Percentiles rank a stretch among this genome's conserved stretches.
These are phyloP conservation scores for Uromyces viciae-fabae DNA, from an alignment of 1,284 basidiomycete genomes.

Conservation along the genomic window DNA sequence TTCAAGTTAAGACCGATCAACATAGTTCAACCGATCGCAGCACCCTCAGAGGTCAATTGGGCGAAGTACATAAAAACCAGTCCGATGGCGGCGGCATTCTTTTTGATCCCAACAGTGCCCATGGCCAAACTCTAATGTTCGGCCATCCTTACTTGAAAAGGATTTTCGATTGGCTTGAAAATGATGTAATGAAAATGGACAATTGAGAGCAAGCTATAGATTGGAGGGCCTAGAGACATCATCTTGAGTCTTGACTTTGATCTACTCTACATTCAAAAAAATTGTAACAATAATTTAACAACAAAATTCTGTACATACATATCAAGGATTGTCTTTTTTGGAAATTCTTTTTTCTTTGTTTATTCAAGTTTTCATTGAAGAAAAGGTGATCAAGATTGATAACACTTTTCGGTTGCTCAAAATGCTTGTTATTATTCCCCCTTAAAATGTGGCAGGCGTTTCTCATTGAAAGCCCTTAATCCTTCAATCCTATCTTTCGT, in stretches of 20 bases:
- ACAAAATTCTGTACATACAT: background rate
- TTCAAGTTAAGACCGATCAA: conserved; percentile 13
- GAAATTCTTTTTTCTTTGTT: background rate
- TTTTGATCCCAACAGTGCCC: conserved; percentile 12
- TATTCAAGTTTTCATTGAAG: no score
- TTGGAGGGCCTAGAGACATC: no score
- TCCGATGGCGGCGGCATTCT: conserved; percentile 8
- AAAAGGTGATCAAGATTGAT: no score
- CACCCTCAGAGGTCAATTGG: background rate
- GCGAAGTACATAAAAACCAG: background rate
- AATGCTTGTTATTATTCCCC: conserved; percentile 67
- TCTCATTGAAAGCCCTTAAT: conserved; percentile 81
- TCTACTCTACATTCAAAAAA: background rate
- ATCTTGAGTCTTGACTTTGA: no score
- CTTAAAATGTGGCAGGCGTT: conserved; percentile 73
- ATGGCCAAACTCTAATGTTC: conserved; percentile 31
- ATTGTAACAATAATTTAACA: conserved; percentile 15
- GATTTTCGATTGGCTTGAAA: conserved; percentile 27
- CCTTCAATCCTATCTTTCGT: conserved; percentile 79
- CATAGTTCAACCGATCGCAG: background rate
- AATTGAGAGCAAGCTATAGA: background rate
- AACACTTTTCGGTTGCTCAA: no score
- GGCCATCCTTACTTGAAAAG: conserved; percentile 17
- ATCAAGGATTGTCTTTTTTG: background rate
- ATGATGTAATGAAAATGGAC: conserved; percentile 1